Evolutionary conservation across 495 filamentous ascomycete species (phyloP), one percentile per base, ranked within the genome.

Genomic region (Aspergillus avenaceus): DNA sequence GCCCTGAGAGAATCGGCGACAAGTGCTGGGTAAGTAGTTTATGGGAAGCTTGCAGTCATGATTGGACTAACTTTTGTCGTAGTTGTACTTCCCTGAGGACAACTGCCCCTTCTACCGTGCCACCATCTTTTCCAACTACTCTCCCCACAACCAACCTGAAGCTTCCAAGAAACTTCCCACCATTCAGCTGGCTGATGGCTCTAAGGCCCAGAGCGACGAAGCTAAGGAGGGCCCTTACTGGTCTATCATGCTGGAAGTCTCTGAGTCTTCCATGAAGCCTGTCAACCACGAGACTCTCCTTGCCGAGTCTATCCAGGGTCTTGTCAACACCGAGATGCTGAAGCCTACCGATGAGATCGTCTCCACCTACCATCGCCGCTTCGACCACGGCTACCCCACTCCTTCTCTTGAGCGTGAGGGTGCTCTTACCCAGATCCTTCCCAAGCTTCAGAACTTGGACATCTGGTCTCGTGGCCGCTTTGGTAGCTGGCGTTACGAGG

Each of bases 111-210:
- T 99, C 84, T 99, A 99, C 80, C 90, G 93, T 61, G 93, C 93
- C 63, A 99, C 93, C 54, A 97, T 99, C 75, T 99, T 99, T 84
- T 97, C 93, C 73, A 99, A 99, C 84, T 99, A 99, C 81, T 97
- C 95, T 14, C 93, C 92, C 50, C 82, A 95, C 83, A 99, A 99
- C 77, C 93, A 97, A 74, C 93, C 93, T 16, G 74, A 84, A 45
- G 75, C 80, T 37, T 84, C 83, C 49, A 84, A 80, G 62, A 93
- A 95, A 77, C 86, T 99, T 31, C 81, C 90, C 37, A 97, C 93
- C 12, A 73, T 87, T 49, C 86, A 90, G 63, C 80, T 89, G 25
- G 93, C 90, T 22, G 77, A 95, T 54, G 93, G 93, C 71, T 85
- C 82, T 69, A 86, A 87, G 73, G 82, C 91, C 32, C 60, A 71